Conservation (phyloP, 2,329 filamentous ascomycete genomes). For the Kalaharituber pfeilii region DNA sequence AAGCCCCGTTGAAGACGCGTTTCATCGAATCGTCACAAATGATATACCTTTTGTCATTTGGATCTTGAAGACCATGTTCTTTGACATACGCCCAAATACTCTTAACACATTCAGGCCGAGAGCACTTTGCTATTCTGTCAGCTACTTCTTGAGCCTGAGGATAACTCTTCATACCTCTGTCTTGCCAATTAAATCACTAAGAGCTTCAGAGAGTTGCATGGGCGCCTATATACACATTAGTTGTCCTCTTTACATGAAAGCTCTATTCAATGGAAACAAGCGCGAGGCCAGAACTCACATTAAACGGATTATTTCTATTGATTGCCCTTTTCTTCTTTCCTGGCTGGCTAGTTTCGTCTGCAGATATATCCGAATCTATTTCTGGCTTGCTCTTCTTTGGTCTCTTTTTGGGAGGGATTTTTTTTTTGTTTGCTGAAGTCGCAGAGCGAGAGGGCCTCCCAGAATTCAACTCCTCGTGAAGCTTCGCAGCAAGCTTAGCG, state of each 20-base stretch:
- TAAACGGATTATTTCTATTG: constrained; percentile 74
- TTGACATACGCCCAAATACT: constrained; percentile 94
- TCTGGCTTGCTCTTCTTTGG: constrained; percentile 55
- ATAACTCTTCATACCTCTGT: constrained; percentile 37
- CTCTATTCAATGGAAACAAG: constrained; percentile 28
- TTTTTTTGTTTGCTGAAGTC: constrained; percentile 45
- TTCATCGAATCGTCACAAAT: constrained; percentile 81
- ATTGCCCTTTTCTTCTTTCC: constrained; percentile 46
- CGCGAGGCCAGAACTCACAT: constrained; percentile 35
- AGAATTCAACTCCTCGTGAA: constrained; percentile 85
- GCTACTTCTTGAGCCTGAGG: background rate
- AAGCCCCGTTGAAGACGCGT: constrained; percentile 66
- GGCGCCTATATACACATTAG: constrained; percentile 35
- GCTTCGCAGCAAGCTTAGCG: constrained; percentile 65
- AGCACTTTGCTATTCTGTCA: constrained; percentile 42
- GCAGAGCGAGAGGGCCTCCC: constrained; percentile 37
- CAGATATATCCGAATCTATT: constrained; percentile 62
- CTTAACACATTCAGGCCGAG: constrained; percentile 89
- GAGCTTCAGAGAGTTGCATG: constrained; percentile 52
- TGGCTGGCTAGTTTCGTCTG: constrained; percentile 37
- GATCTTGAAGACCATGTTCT: constrained; percentile 71
- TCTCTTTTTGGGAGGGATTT: constrained; percentile 45
- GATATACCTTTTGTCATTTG: constrained; percentile 79
- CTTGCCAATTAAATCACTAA: constrained; percentile 54
- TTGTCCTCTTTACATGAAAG: constrained; percentile 30